Evolutionary conservation across 2,329 filamentous ascomycete genomes (phyloP).

Genomic region (Trichoderma lentiforme): DNA sequence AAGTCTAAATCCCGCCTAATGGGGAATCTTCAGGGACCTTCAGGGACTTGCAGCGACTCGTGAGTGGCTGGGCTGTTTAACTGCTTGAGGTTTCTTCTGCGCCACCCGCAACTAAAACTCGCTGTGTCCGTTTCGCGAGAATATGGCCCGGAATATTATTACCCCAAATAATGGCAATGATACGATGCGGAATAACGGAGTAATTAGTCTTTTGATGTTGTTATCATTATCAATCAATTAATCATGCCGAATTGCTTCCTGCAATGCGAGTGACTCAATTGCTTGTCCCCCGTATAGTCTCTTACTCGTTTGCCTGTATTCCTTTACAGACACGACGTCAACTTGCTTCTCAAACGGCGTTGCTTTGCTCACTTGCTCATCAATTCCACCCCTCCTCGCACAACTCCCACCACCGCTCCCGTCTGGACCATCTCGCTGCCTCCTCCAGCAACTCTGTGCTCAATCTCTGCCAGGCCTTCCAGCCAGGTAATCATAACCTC

Average conservation of each 20-base stretch:
- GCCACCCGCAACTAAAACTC: constrained; percentile 3
- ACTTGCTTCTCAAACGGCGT: background rate
- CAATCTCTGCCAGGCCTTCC: constrained; percentile 85
- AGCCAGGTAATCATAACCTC: constrained; percentile 91
- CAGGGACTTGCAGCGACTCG: background rate
- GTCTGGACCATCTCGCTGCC: constrained; percentile 88
- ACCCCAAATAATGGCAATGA: background rate
- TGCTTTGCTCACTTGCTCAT: constrained; percentile 33
- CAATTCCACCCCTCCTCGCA: constrained; percentile 82
- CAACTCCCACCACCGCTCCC: constrained; percentile 84
- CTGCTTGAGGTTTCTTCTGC: background rate
- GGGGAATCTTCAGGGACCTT: background rate
- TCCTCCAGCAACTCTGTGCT: constrained; percentile 85
- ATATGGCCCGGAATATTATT: too few relatives aligned
- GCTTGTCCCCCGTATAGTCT: background rate
- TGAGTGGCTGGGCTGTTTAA: background rate
- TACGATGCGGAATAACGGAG: background rate
- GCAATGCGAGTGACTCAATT: background rate
- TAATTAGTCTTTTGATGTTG: background rate
- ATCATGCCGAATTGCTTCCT: background rate
- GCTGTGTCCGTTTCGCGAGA: background rate
- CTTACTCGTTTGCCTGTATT: background rate
- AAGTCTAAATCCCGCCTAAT: background rate
- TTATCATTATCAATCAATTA: background rate
- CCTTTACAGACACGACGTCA: background rate